Evolutionary conservation across 371 early-diverging fungal species (phyloP), one percentile per base, ranked within the genome.

Genomic region (Mucor racemosus): DNA sequence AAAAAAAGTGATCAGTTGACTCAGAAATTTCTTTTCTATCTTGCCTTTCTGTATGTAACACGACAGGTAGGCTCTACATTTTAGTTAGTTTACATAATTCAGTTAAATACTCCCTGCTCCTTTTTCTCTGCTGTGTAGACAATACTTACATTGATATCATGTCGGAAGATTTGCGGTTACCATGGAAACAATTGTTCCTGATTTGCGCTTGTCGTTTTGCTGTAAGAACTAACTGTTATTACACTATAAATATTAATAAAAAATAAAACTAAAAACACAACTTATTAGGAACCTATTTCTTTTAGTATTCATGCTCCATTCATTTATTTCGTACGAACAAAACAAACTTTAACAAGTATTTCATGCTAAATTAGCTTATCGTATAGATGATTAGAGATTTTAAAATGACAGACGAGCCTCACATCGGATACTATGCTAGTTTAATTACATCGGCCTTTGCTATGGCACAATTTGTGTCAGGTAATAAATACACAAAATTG

Each of bases 371-470:
- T 40, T 56, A 58, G 31, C 1, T 17, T 15, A 55, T 46, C 3
- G 41, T 48, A 17, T 75, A 85, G 84, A 82, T 88, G 88, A 84
- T 91, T 17, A 71, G 80, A 7, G 86, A 82, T 50, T 90, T 91
- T 41, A 71, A 78, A 40, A 72, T 91, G 1, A 77, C 83, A 0
- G 76, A 86, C 9, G 84, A 86, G 39, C 75, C 78, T 55, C 68
- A 80, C 15, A 77, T 90, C 21, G 88, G 88, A 3, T 89, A 83
- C 69, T 92, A 90, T 65, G 87, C 86, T 9, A 88, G 90, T 10
- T 61, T 88, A 14, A 69, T 92, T 36, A 84, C 87, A 15, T 75
- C 89, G 6, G 76, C 82, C 1, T 91, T 92, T 73, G 85, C 90
- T 1, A 39, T 90, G 15, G 80, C 86, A 54, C 92, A 92, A 63